A percentile compares a stretch with the other conserved stretches of the same genome.
These are phyloP conservation scores for Musa itinerans DNA, from an alignment of 176 grass and related monocot genomes.

Conservation along the genomic window DNA sequence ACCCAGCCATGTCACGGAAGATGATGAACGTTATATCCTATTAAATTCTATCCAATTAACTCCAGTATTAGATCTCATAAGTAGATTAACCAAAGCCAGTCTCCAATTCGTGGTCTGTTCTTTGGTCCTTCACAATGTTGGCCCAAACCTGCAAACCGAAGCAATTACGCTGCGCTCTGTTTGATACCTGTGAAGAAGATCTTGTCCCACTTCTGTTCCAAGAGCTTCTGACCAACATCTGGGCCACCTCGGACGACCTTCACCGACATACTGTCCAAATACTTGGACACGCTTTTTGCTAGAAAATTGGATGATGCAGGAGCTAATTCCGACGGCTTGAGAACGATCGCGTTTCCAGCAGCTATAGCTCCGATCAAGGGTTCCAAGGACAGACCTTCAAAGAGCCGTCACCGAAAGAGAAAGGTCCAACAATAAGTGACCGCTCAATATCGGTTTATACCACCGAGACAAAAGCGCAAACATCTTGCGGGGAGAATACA, in stretches of 20 bases:
- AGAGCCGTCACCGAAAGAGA: neutral
- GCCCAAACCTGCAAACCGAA: too few relatives aligned
- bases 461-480: neutral
- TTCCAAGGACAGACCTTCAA: constrained; percentile 71
- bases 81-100: too few relatives aligned
- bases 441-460: too few relatives aligned
- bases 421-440: too few relatives aligned
- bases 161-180: too few relatives aligned
- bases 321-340: constrained; percentile 84
- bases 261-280: constrained; percentile 57
- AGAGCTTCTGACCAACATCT: constrained; percentile 48
- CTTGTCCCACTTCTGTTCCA: constrained; percentile 84
- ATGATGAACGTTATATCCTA: too few relatives aligned
- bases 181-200: constrained; percentile 82
- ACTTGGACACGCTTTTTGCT: constrained; percentile 31
- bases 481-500: neutral
- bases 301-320: constrained; percentile 56
- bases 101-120: too few relatives aligned
- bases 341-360: constrained; percentile 61
- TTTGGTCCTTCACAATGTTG: too few relatives aligned
- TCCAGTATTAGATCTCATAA: too few relatives aligned
- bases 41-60: too few relatives aligned
- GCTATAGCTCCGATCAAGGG: constrained; percentile 74
- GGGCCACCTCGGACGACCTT: constrained; percentile 66
- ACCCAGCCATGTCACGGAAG: neutral